Percentiles rank a stretch among this genome's conserved stretches.
Conservation (phyloP, 2,329 filamentous ascomycete genomes). For the Proliferodiscus dingleyae region DNA sequence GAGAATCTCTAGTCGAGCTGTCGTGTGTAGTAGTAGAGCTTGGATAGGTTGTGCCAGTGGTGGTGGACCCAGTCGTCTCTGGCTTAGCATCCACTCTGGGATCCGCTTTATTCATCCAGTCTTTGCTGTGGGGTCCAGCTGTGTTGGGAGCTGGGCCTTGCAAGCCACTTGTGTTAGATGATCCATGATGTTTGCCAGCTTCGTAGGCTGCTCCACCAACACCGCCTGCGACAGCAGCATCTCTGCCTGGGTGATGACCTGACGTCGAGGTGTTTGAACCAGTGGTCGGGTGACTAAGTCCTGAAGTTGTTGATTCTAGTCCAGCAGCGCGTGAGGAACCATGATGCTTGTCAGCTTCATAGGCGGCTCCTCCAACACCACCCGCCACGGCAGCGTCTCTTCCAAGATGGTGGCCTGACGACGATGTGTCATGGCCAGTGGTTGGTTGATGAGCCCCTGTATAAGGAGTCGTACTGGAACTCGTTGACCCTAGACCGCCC, state of each 20-base stretch:
- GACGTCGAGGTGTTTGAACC: background rate
- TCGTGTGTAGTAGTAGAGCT: constrained; percentile 36
- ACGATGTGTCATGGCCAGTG: background rate
- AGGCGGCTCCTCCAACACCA: constrained; percentile 7
- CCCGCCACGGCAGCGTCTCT: constrained; percentile 11
- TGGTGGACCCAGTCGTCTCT: constrained; percentile 28
- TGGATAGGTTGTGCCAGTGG: constrained; percentile 10
- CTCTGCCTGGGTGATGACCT: background rate
- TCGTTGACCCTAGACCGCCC: background rate
- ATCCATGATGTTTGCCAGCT: background rate
- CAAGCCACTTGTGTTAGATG: background rate
- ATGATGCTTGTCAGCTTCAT: constrained; percentile 8
- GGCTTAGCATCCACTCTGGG: constrained; percentile 32
- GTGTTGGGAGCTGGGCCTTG: constrained; percentile 20
- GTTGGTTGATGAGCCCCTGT: background rate
- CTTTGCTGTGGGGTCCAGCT: constrained; percentile 33
- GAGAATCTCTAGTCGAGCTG: constrained; percentile 11
- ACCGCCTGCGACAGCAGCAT: constrained; percentile 1
- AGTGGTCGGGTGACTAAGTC: background rate
- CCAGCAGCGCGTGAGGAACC: too few species aligned
- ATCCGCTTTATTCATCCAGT: constrained; percentile 37
- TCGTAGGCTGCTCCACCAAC: constrained; percentile 1
- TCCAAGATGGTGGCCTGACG: constrained; percentile 19
- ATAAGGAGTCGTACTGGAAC: background rate
- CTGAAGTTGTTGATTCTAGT: background rate